Base-by-base conservation (phyloP, 1,139 yeast species). In the Kazachstania sp. region DNA sequence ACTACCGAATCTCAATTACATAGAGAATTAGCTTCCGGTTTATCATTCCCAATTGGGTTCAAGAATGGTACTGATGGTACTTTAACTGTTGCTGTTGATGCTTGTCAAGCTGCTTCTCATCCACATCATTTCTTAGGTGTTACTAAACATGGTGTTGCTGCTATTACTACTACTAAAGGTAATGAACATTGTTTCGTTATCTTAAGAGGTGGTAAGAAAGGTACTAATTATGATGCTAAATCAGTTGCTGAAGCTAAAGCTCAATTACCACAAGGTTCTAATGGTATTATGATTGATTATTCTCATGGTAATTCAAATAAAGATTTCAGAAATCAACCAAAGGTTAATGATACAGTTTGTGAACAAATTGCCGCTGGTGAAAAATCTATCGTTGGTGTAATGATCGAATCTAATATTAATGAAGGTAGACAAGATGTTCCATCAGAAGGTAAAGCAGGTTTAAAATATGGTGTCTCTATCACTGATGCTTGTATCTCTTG, bases 11-110 rank as follows among this genome's bases (percentile, higher is more conserved):
- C 97, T 45, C 98, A 92, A 71, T 78, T 92, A 54, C 98, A 92
- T 73, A 83, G 98, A 70, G 98, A 92, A 71, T 77, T 92, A 60
- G 95, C 97, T 19, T 87, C 97, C 4, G 98, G 97, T 44, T 76
- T 92, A 55, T 85, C 95, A 11, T 92, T 92, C 90, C 98, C 98
- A 50, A 83, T 92, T 52, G 98, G 98, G 47, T 92, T 92, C 83
- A 92, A 92, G 72, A 92, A 92, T 67, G 97, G 97, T 65, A 92
- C 98, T 45, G 98, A 92, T 67, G 98, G 98, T 64, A 78, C 94
- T 49, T 72, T 90, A 54, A 87, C 82, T 50, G 97, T 92, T 53
- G 97, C 98, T 11, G 72, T 92, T 53, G 98, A 88, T 66, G 97
- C 98, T 35, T 86, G 86, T 55, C 79, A 82, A 66, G 95, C 98